phyloP scores from a whole-genome alignment of 352 stramenopile species.

The Ochromonadaceae sp. region DNA sequence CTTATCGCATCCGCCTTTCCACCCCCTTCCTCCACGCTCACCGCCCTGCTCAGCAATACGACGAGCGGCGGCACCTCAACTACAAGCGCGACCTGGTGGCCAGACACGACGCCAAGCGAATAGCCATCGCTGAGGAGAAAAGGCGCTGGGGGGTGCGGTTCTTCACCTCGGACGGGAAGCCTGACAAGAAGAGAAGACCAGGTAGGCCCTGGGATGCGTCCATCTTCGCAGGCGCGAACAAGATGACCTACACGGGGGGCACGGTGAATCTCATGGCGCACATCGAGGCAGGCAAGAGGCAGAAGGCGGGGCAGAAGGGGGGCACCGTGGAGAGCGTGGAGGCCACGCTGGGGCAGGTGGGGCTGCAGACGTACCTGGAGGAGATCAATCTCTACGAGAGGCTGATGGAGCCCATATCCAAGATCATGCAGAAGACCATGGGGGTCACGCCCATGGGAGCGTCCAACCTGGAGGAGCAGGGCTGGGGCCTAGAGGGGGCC shows the following conservation, averaged over 20 bases:
- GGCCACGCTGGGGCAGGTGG: neutral
- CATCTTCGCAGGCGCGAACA: slow-evolving; percentile 1
- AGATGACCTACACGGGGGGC: neutral
- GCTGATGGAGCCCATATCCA: neutral
- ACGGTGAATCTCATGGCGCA: neutral
- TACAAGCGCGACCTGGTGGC: neutral
- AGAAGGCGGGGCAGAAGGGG: neutral
- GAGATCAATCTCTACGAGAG: slow-evolving; percentile 5
- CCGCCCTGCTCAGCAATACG: slow-evolving; percentile 9
- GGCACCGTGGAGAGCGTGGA: neutral
- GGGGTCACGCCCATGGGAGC: neutral
- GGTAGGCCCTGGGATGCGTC: neutral
- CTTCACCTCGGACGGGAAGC: slow-evolving; percentile 6
- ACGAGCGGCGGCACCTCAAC: neutral
- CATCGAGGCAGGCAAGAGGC: neutral
- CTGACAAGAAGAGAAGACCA: slow-evolving; percentile 3
- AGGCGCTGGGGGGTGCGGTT: slow-evolving; percentile 5
- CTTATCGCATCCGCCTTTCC: no score
- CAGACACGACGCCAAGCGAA: neutral
- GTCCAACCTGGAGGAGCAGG: neutral
- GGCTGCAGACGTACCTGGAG: slow-evolving; percentile 7
- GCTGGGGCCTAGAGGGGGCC: neutral
- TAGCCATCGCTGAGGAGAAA: neutral
- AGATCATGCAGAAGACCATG: neutral
- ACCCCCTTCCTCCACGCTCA: no score